phyloP scores from a whole-genome alignment of 2,329 filamentous ascomycete genomes.

The Monosporascus sp. region DNA sequence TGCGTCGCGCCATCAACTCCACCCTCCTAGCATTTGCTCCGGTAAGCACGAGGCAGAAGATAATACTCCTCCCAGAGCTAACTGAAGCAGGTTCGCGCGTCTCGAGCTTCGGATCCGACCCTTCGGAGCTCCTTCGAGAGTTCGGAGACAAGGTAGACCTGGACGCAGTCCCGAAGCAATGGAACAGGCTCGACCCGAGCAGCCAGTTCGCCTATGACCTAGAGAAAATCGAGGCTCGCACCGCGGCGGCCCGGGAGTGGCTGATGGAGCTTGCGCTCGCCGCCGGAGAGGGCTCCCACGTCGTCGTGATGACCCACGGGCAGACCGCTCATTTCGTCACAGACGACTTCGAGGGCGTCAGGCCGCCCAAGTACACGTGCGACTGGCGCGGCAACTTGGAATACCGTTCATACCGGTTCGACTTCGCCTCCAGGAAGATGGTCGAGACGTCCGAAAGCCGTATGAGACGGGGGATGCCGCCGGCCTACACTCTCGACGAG shows the following conservation, averaged over 20 bases:
- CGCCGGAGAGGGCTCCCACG: neutral
- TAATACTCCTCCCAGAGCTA: neutral
- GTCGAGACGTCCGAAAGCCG: neutral
- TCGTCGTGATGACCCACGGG: slow-evolving; percentile 1
- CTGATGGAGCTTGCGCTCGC: neutral
- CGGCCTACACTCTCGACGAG: no score
- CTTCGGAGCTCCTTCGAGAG: neutral
- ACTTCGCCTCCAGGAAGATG: neutral
- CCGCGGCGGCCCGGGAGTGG: neutral
- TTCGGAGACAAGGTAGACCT: neutral
- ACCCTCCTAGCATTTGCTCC: neutral
- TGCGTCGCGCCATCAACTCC: neutral
- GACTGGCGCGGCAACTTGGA: neutral
- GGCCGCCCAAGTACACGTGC: neutral
- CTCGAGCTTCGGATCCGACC: neutral
- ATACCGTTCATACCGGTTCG: neutral
- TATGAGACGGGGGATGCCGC: neutral
- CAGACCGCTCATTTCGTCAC: neutral
- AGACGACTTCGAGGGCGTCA: neutral
- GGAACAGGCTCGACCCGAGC: neutral
- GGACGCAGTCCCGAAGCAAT: neutral
- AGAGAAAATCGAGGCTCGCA: neutral
- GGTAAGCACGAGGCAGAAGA: neutral
- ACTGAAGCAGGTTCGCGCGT: neutral
- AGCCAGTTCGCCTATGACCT: neutral